Conservation (phyloP, 2,329 filamentous ascomycete genomes). For the Sclerotinia glacialis region DNA sequence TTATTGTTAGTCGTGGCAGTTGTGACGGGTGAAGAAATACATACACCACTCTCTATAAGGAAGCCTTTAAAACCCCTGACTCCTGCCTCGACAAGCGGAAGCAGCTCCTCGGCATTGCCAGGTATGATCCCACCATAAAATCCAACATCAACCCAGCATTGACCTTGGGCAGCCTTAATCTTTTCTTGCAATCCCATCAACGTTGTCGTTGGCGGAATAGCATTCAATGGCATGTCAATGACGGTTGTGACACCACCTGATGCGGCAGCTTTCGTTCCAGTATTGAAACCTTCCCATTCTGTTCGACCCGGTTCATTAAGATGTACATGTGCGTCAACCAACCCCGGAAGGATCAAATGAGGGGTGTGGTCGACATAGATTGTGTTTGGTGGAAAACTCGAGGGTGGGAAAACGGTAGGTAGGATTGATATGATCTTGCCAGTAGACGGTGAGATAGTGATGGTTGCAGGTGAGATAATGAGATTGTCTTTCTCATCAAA, state of each 20-base stretch:
- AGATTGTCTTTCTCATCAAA: conserved; percentile 63
- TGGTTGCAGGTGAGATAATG: conserved; percentile 73
- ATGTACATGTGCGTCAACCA: conserved; percentile 97
- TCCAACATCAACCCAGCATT: conserved; percentile 98
- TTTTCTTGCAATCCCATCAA: conserved; percentile 80
- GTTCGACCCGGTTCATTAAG: conserved; percentile 95
- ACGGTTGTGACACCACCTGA: conserved; percentile 96
- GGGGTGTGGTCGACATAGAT: conserved; percentile 83
- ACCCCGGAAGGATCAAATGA: conserved; percentile 78
- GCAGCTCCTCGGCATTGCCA: conserved; percentile 77
- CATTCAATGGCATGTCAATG: conserved; percentile 96
- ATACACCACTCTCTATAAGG: conserved; percentile 90
- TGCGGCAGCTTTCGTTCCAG: conserved; percentile 87
- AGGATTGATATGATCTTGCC: conserved; percentile 82
- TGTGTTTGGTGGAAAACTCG: conserved; percentile 68
- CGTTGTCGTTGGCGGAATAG: conserved; percentile 93
- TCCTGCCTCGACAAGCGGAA: conserved; percentile 76
- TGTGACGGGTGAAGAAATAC: conserved; percentile 39
- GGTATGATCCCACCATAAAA: conserved; percentile 96
- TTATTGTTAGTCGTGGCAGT: conserved; percentile 24
- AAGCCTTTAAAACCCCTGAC: conserved; percentile 98
- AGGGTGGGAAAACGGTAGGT: conserved; percentile 69
- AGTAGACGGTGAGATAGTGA: conserved; percentile 71
- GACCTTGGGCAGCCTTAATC: conserved; percentile 73
- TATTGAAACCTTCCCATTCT: conserved; percentile 98